A percentile compares a stretch with the other conserved stretches of the same genome.
These are phyloP conservation scores for Corymbia citriodora DNA, from an alignment of 441 rosid genomes.

Conservation along the genomic window DNA sequence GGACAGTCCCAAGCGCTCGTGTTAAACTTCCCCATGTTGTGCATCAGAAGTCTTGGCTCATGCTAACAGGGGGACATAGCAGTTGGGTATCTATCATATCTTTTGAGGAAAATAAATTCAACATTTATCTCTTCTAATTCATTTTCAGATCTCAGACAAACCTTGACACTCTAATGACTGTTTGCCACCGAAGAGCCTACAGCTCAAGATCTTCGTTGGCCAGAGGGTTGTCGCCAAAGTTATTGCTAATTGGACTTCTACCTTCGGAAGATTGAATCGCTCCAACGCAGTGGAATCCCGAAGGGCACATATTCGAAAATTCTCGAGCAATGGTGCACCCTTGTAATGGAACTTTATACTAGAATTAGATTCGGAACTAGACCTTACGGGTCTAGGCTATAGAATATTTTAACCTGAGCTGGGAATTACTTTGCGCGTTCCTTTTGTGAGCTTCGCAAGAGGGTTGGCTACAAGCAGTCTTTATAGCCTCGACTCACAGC, in stretches of 20 bases:
- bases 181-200: not conserved
- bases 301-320: not conserved
- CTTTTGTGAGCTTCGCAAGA: not conserved
- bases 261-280: not conserved
- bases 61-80: too few species aligned
- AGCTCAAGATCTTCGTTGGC: not conserved
- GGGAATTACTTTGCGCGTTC: not conserved
- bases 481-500: not conserved
- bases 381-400: not conserved
- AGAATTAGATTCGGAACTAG: not conserved
- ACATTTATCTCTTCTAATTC: not conserved
- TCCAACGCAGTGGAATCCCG: not conserved
- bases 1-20: too few species aligned
- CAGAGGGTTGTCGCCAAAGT: not conserved
- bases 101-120: too few species aligned
- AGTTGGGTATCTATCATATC: too few species aligned
- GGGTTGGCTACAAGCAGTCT: not conserved
- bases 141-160: too few species aligned
- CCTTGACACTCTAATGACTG: not conserved
- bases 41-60: too few species aligned
- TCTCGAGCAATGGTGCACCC: not conserved
- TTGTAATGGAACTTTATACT: not conserved
- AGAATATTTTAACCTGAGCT: not conserved
- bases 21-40: too few species aligned
- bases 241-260: not conserved